Conservation (phyloP, 2,329 filamentous ascomycete species). For the Colletotrichum coccodes region DNA sequence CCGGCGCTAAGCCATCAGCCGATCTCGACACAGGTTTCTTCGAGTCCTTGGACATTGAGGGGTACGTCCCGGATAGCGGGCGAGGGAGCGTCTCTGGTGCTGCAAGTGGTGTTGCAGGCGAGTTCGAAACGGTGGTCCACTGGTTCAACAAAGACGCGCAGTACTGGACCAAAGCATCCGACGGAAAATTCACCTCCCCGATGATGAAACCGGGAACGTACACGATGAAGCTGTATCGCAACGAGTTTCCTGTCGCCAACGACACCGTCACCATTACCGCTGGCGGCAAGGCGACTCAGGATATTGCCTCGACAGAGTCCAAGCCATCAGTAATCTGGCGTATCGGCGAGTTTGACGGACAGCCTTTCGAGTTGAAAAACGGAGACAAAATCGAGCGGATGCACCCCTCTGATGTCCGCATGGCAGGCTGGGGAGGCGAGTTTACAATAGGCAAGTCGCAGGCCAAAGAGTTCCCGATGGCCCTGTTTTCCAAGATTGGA, state of each 20-base stretch:
- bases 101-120: conserved; percentile 59
- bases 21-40: conserved; percentile 66
- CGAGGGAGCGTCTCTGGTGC: conserved; percentile 65
- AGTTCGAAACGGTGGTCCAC: conserved; percentile 64
- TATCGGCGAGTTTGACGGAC: conserved; percentile 68
- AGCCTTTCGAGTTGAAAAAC: conserved; percentile 65
- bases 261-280: conserved; percentile 56
- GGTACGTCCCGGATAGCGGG: conserved; percentile 59
- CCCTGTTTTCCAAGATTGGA: conserved; percentile 61
- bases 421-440: conserved; percentile 61
- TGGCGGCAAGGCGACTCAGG: conserved; percentile 54
- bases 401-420: conserved; percentile 65
- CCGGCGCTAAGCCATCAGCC: conserved; percentile 53
- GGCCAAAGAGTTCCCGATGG: conserved; percentile 65
- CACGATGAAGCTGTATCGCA: conserved; percentile 68
- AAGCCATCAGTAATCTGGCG: conserved; percentile 59
- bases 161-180: conserved; percentile 64
- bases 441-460: conserved; percentile 62
- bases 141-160: conserved; percentile 66
- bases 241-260: conserved; percentile 61
- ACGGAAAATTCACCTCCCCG: conserved; percentile 63
- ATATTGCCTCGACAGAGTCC: conserved; percentile 55
- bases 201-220: conserved; percentile 70
- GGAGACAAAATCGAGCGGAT: conserved; percentile 67
- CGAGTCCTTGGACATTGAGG: conserved; percentile 59